Conservation (phyloP, 169 alveolate species). For the Eimeria zaria region DNA sequence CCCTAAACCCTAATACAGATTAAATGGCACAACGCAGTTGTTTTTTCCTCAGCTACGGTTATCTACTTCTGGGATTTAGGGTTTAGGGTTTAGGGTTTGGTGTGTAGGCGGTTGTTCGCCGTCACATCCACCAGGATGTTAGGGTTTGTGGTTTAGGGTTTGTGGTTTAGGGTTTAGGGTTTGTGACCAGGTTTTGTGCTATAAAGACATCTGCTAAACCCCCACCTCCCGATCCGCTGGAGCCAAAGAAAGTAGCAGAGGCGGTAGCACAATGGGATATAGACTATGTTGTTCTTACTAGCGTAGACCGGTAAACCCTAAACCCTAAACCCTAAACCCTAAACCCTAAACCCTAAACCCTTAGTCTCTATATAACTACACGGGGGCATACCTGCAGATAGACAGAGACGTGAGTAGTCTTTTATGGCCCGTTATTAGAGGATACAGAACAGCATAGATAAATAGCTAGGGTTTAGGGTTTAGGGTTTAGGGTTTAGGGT, state of each 20-base stretch:
- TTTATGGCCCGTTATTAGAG: too few relatives aligned
- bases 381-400: too few relatives aligned
- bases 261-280: background rate
- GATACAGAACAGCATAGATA: background rate
- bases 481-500: slow-evolving; percentile 54
- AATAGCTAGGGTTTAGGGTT: slow-evolving; percentile 31
- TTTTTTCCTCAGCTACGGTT: background rate
- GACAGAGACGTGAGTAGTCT: too few relatives aligned
- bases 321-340: slow-evolving; percentile 1
- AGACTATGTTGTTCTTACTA: background rate
- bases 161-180: slow-evolving; percentile 36
- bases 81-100: background rate
- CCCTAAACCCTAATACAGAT: slow-evolving; percentile 4
- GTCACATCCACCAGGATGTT: too few relatives aligned
- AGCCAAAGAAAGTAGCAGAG: too few relatives aligned
- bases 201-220: too few relatives aligned
- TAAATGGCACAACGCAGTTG: too few relatives aligned
- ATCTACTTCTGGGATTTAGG: background rate
- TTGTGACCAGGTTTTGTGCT: background rate
- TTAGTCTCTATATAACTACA: background rate
- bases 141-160: slow-evolving; percentile 1
- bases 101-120: too few relatives aligned
- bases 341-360: slow-evolving; percentile 7
- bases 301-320: background rate
- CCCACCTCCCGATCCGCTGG: too few relatives aligned